These are phyloP conservation scores for Dactylorhiza incarnata DNA, from an alignment of 106 monocot species.

Conservation along the genomic window DNA sequence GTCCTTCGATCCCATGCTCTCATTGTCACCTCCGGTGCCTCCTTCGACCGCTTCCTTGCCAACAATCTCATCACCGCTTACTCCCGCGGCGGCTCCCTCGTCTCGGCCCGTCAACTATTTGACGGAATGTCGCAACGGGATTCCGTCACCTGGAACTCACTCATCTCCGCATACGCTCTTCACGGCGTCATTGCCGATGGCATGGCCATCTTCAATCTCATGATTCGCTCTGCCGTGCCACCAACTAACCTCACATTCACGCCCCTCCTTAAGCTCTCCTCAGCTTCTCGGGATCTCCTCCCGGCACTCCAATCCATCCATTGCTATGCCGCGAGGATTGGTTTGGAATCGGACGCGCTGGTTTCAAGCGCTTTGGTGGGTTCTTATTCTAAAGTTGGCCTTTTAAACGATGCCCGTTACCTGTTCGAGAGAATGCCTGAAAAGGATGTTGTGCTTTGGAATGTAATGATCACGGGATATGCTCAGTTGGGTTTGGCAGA, in stretches of 20 bases:
- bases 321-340: conserved; percentile 18
- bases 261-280: conserved; percentile 59
- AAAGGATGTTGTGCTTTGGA: conserved; percentile 49
- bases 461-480: conserved; percentile 71
- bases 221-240: conserved; percentile 19
- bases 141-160: conserved; percentile 53
- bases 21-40: conserved; percentile 35
- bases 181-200: conserved; percentile 21
- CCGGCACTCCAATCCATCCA: conserved; percentile 24
- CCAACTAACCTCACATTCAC: conserved; percentile 44
- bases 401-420: conserved; percentile 20
- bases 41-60: conserved; percentile 29
- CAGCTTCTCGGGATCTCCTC: conserved; percentile 11
- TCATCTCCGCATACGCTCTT: conserved; percentile 65
- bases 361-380: conserved; percentile 51
- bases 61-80: conserved; percentile 69
- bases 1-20: conserved; percentile 28
- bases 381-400: conserved; percentile 41
- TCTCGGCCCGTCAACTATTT: conserved; percentile 38
- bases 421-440: conserved; percentile 52
- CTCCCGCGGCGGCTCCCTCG: conserved; percentile 27
- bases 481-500: conserved; percentile 19
- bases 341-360: conserved; percentile 28
- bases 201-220: conserved; percentile 30
- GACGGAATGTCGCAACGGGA: conserved; percentile 32